Base-by-base conservation (phyloP, 2,329 filamentous ascomycete species). In the Apiospora malaysiana region DNA sequence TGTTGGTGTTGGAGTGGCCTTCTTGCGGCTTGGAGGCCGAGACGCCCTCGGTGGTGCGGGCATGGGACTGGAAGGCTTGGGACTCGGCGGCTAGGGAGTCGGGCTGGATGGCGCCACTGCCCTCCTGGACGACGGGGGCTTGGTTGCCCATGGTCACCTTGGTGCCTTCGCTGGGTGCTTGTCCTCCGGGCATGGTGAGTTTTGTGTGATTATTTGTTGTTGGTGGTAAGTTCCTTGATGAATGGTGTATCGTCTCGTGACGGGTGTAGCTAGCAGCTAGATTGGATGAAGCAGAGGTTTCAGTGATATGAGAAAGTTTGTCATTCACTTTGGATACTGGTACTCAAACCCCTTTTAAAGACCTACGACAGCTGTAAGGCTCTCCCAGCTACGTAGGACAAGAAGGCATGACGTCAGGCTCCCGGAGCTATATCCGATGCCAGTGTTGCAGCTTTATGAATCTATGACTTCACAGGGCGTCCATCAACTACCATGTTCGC, bases 61-160 rank as follows among this genome's bases (percentile, higher is more conserved):
- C 93, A 71, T 86, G 86, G 27, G 83, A 75, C 66, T 85, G 82
- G 71, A 89, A 82, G 27, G 76, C 69, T 25, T 76, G 70, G 0
- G 93, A 96, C 77, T 95, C 91, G 71, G 90, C 91, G 14, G 94
- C 94, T 6, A 97, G 89, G 8, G 93, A 95, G 81, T 92, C 92
- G 18, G 87, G 83, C 63, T 87, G 82, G 1, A 95, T 86, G 37
- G 85, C 76, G 69, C 94, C 94, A 6, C 91, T 83, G 18, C 86
- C 83, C 80, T 96, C 93, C 21, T 83, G 79, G 71, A 85, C 87
- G 0, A 77, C 70, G 40, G 89, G 87, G 63, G 88, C 84, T 66
- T 87, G 81, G 71, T 80, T 73, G 70, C 85, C 83, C 63, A 81
- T 80, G 23, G 81, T 81, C 72, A 88, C 87, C 84, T 89, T 79